Evolutionary conservation across 108 stramenopile genomes (phyloP).

Genomic region (Pseudonitzschia multiseries): DNA sequence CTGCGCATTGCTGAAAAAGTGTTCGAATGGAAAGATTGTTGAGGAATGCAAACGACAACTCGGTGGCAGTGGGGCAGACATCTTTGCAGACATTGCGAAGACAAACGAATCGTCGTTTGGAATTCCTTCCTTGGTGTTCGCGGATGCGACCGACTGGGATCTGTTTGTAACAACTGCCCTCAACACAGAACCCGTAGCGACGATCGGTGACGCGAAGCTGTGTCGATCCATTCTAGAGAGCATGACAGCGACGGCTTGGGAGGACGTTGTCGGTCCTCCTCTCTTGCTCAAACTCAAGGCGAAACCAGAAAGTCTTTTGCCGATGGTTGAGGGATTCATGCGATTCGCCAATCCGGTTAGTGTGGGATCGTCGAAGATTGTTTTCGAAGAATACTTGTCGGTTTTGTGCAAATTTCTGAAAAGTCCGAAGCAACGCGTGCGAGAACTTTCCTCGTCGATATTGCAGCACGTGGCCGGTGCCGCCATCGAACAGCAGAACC

Average conservation of each 20-base stretch:
- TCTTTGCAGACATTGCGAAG: constrained; percentile 22
- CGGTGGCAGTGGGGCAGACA: neutral
- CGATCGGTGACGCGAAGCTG: constrained; percentile 30
- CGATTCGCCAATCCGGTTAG: constrained; percentile 7
- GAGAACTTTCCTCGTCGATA: constrained; percentile 15
- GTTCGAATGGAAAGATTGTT: constrained; percentile 17
- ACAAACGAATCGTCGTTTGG: constrained; percentile 4
- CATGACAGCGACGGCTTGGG: constrained; percentile 24
- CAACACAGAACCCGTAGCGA: constrained; percentile 17
- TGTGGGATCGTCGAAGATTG: constrained; percentile 15
- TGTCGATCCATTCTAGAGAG: constrained; percentile 5
- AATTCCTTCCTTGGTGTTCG: constrained; percentile 23
- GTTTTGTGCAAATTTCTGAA: constrained; percentile 27
- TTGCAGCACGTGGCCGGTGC: constrained; percentile 18
- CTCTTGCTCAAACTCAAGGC: constrained; percentile 44
- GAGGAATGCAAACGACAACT: constrained; percentile 20
- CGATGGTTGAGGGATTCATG: constrained; percentile 34
- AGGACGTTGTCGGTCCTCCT: constrained; percentile 31
- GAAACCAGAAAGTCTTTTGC: constrained; percentile 44
- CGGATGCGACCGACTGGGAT: constrained; percentile 26
- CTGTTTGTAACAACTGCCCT: constrained; percentile 25
- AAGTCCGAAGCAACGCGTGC: constrained; percentile 33
- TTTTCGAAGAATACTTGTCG: constrained; percentile 21
- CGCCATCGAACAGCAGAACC: neutral
- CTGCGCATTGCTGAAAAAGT: constrained; percentile 25